A percentile compares a stretch with the other conserved stretches of the same genome.
Conservation (phyloP, 192 early-diverging fungal species). For the Podila epigama region DNA sequence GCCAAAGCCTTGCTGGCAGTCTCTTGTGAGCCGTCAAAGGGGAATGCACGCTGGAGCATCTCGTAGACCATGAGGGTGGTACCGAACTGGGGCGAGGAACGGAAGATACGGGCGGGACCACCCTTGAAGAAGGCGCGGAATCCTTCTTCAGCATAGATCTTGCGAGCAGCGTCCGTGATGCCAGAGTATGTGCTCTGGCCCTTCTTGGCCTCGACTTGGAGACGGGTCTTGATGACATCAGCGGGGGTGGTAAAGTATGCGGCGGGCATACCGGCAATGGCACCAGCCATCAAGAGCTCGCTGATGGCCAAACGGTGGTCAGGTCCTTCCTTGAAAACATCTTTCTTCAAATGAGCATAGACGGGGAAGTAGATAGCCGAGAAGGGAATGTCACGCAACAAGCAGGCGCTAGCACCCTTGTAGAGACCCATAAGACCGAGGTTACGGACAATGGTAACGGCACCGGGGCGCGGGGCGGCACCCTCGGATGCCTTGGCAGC, state of each 20-base stretch:
- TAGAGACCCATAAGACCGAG: conserved; percentile 94
- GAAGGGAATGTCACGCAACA: conserved; percentile 96
- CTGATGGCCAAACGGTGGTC: conserved; percentile 71
- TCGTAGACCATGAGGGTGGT: conserved; percentile 96
- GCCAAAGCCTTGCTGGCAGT: conserved; percentile 21
- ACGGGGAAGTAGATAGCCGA: conserved; percentile 97
- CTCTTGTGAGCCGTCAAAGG: conserved; percentile 49
- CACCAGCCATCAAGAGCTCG: conserved; percentile 87
- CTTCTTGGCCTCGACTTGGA: conserved; percentile 91
- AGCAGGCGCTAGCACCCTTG: conserved; percentile 91
- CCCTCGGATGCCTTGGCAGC: conserved; percentile 59
- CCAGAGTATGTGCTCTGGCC: conserved; percentile 91
- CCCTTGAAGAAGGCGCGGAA: conserved; percentile 97
- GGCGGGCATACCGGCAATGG: conserved; percentile 95
- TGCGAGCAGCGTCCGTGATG: conserved; percentile 83
- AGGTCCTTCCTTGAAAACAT: conserved; percentile 85
- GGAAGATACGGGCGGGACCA: conserved; percentile 89
- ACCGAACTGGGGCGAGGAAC: conserved; percentile 97
- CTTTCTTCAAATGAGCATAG: conserved; percentile 97
- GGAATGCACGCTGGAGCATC: conserved; percentile 76
- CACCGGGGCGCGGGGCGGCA: conserved; percentile 66
- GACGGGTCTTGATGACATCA: conserved; percentile 97
- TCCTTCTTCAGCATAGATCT: conserved; percentile 92
- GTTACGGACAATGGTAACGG: conserved; percentile 87
- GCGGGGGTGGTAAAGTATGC: conserved; percentile 97